A percentile compares a stretch with the other conserved stretches of the same genome.
Conservation (phyloP, 192 early-diverging fungal genomes). For the Coemansia reversa region DNA sequence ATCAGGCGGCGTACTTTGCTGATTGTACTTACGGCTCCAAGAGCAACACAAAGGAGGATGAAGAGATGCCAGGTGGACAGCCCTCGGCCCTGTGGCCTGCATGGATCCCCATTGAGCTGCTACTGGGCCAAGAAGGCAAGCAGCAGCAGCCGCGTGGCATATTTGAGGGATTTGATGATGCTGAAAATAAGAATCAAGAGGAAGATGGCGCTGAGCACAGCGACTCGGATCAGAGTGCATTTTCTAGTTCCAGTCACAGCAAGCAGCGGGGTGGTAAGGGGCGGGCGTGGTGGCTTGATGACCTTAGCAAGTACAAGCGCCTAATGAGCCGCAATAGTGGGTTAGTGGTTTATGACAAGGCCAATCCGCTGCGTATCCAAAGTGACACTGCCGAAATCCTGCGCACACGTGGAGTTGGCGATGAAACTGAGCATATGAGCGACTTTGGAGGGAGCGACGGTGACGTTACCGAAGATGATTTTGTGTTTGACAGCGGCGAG, state of each 20-base stretch:
- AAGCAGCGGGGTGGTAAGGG: slow-evolving; percentile 5
- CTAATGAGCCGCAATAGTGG: slow-evolving; percentile 54
- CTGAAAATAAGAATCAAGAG: neutral
- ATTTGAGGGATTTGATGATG: slow-evolving; percentile 40
- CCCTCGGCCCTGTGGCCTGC: slow-evolving; percentile 51
- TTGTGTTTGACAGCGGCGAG: slow-evolving; percentile 2
- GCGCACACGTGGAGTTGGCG: neutral
- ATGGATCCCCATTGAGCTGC: slow-evolving; percentile 58
- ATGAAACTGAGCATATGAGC: neutral
- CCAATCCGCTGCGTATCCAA: slow-evolving; percentile 54
- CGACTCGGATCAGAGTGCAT: slow-evolving; percentile 5
- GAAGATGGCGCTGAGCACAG: neutral
- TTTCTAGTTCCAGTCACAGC: neutral
- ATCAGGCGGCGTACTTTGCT: slow-evolving; percentile 48
- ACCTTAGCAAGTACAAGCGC: slow-evolving; percentile 51
- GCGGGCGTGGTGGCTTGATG: slow-evolving; percentile 51
- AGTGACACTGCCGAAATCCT: slow-evolving; percentile 28
- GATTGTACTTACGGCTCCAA: slow-evolving; percentile 53
- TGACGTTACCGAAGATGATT: neutral
- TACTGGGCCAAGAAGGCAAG: slow-evolving; percentile 37
- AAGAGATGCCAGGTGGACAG: slow-evolving; percentile 10
- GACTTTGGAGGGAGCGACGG: neutral
- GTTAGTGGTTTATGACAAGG: slow-evolving; percentile 53
- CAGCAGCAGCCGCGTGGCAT: slow-evolving; percentile 37
- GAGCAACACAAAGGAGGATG: slow-evolving; percentile 14